Conservation (phyloP, 2,329 filamentous ascomycete genomes). For the Fusarium odoratissimum region DNA sequence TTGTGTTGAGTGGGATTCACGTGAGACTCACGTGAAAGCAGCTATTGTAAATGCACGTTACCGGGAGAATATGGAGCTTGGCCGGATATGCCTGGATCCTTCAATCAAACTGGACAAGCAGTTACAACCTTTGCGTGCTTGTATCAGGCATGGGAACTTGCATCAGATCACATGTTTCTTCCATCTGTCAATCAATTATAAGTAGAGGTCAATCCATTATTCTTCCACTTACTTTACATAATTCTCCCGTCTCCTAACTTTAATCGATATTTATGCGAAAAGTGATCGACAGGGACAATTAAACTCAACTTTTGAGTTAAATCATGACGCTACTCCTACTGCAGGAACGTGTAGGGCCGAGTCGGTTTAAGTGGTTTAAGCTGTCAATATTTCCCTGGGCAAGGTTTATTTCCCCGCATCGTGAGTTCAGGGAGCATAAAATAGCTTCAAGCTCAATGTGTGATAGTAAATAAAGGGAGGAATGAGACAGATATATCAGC, state of each 20-base stretch:
- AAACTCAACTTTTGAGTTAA: constrained; percentile 29
- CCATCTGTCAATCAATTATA: not conserved
- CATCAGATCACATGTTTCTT: not conserved
- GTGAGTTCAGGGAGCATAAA: not conserved
- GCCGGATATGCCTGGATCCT: not conserved
- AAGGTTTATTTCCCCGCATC: constrained; percentile 17
- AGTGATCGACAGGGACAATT: constrained; percentile 20
- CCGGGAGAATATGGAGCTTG: not conserved
- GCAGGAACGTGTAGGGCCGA: constrained; percentile 8
- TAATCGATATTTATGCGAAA: not conserved
- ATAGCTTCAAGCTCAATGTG: not conserved
- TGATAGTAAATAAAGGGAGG: not conserved
- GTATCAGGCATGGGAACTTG: not conserved
- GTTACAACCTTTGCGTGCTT: not conserved
- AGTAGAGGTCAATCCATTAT: not conserved
- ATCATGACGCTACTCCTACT: constrained; percentile 36
- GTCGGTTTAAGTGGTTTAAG: not conserved
- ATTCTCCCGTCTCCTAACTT: not conserved
- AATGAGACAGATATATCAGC: not conserved
- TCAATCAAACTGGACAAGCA: not conserved
- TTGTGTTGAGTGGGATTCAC: not conserved
- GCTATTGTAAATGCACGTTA: not conserved
- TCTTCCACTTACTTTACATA: not conserved
- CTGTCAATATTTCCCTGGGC: not conserved
- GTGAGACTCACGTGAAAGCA: not conserved